Evolutionary conservation across 305 asterid genomes (phyloP).

Genomic region (Salvia sclarea): DNA sequence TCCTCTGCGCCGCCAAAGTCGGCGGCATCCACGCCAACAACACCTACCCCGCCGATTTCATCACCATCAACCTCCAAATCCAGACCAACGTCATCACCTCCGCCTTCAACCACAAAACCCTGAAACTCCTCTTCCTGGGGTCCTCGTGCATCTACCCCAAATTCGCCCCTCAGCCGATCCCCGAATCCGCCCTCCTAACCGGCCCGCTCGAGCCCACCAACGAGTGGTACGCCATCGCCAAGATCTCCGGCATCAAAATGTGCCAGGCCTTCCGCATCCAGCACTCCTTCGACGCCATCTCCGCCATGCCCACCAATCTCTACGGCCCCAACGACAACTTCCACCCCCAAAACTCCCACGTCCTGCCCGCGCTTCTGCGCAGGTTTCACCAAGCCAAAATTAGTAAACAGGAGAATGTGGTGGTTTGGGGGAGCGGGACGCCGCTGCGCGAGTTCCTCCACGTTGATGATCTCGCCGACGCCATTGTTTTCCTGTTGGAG

Average conservation of each 20-base stretch:
- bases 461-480: slow-evolving; percentile 88
- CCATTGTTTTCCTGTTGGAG: slow-evolving; percentile 74
- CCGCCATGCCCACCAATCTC: slow-evolving; percentile 87
- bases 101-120: slow-evolving; percentile 51
- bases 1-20: slow-evolving; percentile 93
- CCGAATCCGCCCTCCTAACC: slow-evolving; percentile 73
- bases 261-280: slow-evolving; percentile 86
- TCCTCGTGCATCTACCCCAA: slow-evolving; percentile 97
- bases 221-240: slow-evolving; percentile 90
- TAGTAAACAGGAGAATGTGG: slow-evolving; percentile 51
- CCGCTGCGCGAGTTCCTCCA: slow-evolving; percentile 89
- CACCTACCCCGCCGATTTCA: slow-evolving; percentile 91
- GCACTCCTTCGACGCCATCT: slow-evolving; percentile 70
- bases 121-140: slow-evolving; percentile 75
- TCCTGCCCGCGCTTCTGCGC: slow-evolving; percentile 78
- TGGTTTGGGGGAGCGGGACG: slow-evolving; percentile 93
- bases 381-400: slow-evolving; percentile 83
- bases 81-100: slow-evolving; percentile 87
- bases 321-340: slow-evolving; percentile 85
- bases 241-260: slow-evolving; percentile 86
- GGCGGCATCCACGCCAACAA: slow-evolving; percentile 93
- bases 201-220: slow-evolving; percentile 84
- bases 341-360: slow-evolving; percentile 93
- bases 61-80: slow-evolving; percentile 86
- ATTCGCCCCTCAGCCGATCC: slow-evolving; percentile 90